Percentiles rank a stretch among this genome's conserved stretches.
Evolutionary conservation across 805 yeast species (phyloP).

Genomic region (Ogataea haglerorum): DNA sequence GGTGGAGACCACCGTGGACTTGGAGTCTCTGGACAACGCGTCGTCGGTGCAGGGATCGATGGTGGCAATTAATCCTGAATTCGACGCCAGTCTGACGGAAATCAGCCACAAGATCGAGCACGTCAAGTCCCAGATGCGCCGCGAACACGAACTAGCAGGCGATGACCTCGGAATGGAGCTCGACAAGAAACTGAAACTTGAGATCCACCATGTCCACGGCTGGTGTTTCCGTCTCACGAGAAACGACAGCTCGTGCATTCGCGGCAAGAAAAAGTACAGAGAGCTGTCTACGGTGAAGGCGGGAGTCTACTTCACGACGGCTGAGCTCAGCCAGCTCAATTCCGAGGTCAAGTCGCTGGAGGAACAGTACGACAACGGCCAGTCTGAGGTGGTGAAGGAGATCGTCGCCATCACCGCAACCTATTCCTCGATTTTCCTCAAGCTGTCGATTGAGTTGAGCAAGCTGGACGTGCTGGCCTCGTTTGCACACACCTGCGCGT

Average conservation of each 20-base stretch:
- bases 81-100: constrained; percentile 69
- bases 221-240: constrained; percentile 95
- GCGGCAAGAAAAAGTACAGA: constrained; percentile 58
- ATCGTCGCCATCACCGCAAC: constrained; percentile 78
- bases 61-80: constrained; percentile 83
- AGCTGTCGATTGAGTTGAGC: constrained; percentile 60
- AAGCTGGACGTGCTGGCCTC: constrained; percentile 79
- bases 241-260: constrained; percentile 76
- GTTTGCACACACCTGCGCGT: constrained; percentile 80
- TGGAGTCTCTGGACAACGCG: constrained; percentile 74
- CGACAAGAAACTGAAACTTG: constrained; percentile 86
- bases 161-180: constrained; percentile 77
- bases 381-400: constrained; percentile 75
- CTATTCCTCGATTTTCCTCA: constrained; percentile 73
- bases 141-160: constrained; percentile 60
- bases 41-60: constrained; percentile 43
- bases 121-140: constrained; percentile 51
- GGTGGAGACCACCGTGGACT: constrained; percentile 89
- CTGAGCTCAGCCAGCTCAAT: constrained; percentile 56
- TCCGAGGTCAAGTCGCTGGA: constrained; percentile 55
- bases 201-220: constrained; percentile 82
- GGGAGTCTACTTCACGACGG: constrained; percentile 88
- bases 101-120: constrained; percentile 57
- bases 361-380: constrained; percentile 69
- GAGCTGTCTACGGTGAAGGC: constrained; percentile 93